phyloP scores from a whole-genome alignment of 768 basidiomycete species.

The Gymnopilus junonius region DNA sequence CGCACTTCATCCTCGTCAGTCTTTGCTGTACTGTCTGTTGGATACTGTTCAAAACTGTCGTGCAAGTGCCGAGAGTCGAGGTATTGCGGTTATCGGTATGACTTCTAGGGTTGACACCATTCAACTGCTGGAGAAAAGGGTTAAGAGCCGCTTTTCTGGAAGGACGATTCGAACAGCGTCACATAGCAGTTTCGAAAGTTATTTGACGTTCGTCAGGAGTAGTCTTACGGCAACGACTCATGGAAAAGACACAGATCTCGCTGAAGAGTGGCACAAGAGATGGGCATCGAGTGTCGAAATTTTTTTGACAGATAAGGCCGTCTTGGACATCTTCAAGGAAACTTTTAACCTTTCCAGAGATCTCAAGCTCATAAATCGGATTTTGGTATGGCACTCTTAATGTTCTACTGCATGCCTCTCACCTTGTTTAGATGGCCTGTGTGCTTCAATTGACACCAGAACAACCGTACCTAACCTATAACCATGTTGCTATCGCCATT shows the following conservation, averaged over 20 bases:
- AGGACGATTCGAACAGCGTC: conserved; percentile 81
- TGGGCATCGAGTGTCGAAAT: conserved; percentile 65
- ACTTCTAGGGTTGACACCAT: conserved; percentile 89
- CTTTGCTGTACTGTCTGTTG: conserved; percentile 91
- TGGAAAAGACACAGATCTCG: conserved; percentile 22
- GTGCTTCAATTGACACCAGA: conserved; percentile 50
- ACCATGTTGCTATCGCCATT: conserved; percentile 46
- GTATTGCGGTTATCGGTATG: conserved; percentile 85
- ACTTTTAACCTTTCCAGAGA: conserved; percentile 67
- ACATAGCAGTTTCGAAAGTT: conserved; percentile 51
- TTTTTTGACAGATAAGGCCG: conserved; percentile 55
- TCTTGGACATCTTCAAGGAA: conserved; percentile 54
- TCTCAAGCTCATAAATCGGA: conserved; percentile 55
- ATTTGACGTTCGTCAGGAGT: conserved; percentile 52
- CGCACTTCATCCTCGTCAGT: conserved; percentile 88
- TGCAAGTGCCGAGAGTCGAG: conserved; percentile 59
- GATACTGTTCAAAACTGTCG: conserved; percentile 92
- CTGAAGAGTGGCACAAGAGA: conserved; percentile 59
- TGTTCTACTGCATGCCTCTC: not conserved
- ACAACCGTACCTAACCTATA: conserved; percentile 57
- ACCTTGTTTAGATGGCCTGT: conserved; percentile 41
- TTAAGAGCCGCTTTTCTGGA: conserved; percentile 97
- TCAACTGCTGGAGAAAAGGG: conserved; percentile 90
- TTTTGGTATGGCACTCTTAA: conserved; percentile 54
- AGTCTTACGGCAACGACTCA: conserved; percentile 43